Percentiles rank a stretch among this genome's conserved stretches.
These are phyloP conservation scores for Clitoria ternatea DNA, from an alignment of 306 rosid species.

Conservation along the genomic window DNA sequence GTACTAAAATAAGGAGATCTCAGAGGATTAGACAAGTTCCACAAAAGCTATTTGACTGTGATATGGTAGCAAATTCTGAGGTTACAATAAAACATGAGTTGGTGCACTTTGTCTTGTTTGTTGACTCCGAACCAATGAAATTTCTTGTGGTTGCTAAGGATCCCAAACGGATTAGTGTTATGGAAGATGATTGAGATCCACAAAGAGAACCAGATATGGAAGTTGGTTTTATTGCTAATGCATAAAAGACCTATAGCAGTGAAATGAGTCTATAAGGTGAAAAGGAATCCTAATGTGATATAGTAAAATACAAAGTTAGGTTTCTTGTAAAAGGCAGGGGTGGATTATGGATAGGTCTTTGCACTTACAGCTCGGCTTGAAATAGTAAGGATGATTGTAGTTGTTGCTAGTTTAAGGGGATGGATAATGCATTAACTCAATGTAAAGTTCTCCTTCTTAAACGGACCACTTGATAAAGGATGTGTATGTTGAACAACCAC, in stretches of 20 bases:
- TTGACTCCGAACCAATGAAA: neutral
- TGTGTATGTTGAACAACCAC: too few species aligned
- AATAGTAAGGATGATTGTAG: too few species aligned
- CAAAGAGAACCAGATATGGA: neutral
- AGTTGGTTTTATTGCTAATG: neutral
- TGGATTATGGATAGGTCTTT: neutral
- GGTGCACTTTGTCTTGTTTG: neutral
- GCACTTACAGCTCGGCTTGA: too few species aligned
- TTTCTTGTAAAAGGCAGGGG: neutral
- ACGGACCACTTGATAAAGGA: too few species aligned
- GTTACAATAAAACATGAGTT: neutral
- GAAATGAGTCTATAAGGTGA: neutral
- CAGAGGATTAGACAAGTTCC: too few species aligned
- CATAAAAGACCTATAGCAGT: neutral
- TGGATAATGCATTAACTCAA: too few species aligned
- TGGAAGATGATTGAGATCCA: neutral
- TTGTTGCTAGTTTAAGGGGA: too few species aligned
- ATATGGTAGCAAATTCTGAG: too few species aligned
- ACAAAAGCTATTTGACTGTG: too few species aligned
- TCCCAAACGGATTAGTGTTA: neutral
- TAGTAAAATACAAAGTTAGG: neutral
- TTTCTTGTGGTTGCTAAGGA: neutral
- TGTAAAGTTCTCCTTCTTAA: too few species aligned
- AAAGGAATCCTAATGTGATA: neutral
- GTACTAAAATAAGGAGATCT: too few species aligned